Evolutionary conservation across 169 alveolate species (phyloP).

Genomic region (Amoebophrya sp.): DNA sequence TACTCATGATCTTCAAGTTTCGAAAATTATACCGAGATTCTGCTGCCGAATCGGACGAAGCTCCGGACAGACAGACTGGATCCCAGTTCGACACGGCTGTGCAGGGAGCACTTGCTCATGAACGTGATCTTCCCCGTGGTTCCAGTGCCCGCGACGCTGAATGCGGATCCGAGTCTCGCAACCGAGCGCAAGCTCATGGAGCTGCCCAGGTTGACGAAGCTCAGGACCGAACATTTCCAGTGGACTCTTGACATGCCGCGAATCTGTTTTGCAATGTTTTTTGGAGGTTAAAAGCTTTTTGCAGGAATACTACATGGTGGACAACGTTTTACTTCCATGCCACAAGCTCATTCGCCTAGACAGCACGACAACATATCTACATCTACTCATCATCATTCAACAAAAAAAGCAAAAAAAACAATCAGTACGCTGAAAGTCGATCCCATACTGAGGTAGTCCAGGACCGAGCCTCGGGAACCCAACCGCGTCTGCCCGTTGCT

Average conservation of each 20-base stretch:
- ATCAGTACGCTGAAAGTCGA: not conserved
- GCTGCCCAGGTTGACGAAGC: not conserved
- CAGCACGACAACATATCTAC: too few species aligned
- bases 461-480: conserved; percentile 29
- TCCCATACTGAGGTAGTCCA: not conserved
- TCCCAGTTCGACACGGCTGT: conserved; percentile 17
- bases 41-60: conserved; percentile 13
- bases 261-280: too few species aligned
- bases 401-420: too few species aligned
- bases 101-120: not conserved
- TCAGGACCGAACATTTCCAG: not conserved
- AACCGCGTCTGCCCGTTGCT: not conserved
- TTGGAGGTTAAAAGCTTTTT: too few species aligned
- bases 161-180: conserved; percentile 6
- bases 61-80: not conserved
- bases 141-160: not conserved
- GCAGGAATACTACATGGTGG: too few species aligned
- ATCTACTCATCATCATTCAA: too few species aligned
- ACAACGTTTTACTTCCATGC: too few species aligned
- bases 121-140: not conserved
- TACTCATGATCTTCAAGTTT: not conserved
- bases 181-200: not conserved
- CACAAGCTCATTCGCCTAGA: too few species aligned
- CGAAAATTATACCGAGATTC: conserved; percentile 32
- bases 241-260: not conserved